Conservation (phyloP, 179 eudicot species). For the Drosera spatulata region DNA sequence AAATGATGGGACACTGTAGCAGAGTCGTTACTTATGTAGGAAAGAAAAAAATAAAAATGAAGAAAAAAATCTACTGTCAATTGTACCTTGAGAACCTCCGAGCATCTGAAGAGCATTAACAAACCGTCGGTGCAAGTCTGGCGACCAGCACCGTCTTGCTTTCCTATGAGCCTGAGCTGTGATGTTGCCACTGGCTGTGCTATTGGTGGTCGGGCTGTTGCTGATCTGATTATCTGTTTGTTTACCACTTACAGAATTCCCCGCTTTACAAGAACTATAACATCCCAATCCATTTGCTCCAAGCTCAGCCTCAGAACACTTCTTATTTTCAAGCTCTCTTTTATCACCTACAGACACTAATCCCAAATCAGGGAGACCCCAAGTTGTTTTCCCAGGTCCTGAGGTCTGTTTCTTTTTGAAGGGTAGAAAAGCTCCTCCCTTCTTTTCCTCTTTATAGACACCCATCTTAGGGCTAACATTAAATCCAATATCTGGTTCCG, state of each 20-base stretch:
- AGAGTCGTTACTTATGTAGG: too few relatives aligned
- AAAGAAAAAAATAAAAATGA: not conserved
- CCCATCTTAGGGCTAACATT: constrained; percentile 32
- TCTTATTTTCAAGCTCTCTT: constrained; percentile 41
- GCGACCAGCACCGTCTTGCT: constrained; percentile 76
- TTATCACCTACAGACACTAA: constrained; percentile 34
- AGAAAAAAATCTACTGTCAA: not conserved
- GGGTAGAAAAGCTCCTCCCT: constrained; percentile 40
- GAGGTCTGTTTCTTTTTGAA: constrained; percentile 23
- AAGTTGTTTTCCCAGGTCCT: not conserved
- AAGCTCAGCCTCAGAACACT: constrained; percentile 20
- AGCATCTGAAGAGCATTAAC: constrained; percentile 64
- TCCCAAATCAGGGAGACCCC: constrained; percentile 30
- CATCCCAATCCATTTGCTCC: constrained; percentile 6
- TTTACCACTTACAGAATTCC: constrained; percentile 4
- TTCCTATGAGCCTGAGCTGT: constrained; percentile 33
- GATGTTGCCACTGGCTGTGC: constrained; percentile 5
- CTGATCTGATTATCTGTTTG: constrained; percentile 18
- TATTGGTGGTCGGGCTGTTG: constrained; percentile 6
- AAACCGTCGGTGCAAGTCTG: constrained; percentile 67
- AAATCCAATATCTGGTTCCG: constrained; percentile 21
- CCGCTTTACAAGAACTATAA: constrained; percentile 10
- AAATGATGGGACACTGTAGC: too few relatives aligned
- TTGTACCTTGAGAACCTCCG: constrained; percentile 66
- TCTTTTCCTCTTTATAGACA: constrained; percentile 36